Evolutionary conservation across 176 grass and related monocot species (phyloP).

Genomic region (Rhynchospora breviuscula): DNA sequence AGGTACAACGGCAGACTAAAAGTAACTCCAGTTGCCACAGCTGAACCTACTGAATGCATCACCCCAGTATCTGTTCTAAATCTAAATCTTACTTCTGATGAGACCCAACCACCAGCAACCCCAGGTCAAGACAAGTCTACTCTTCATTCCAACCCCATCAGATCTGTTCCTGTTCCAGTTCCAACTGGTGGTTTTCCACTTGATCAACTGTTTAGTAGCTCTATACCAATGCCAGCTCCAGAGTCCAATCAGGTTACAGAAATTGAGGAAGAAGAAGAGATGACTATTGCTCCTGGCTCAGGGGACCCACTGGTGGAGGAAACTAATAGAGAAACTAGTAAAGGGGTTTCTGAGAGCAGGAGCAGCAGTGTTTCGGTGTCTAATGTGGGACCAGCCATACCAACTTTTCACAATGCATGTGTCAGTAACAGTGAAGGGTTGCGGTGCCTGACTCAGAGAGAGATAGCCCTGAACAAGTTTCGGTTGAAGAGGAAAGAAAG

Average conservation of each 20-base stretch:
- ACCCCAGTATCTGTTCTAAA: conserved; percentile 34
- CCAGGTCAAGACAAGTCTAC: conserved; percentile 35
- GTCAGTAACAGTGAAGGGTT: conserved; percentile 22
- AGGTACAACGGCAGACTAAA: conserved; percentile 66
- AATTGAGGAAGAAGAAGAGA: conserved; percentile 14
- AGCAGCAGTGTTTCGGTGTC: conserved; percentile 18
- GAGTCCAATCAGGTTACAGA: conserved; percentile 10
- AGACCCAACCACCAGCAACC: conserved; percentile 22
- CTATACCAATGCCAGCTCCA: background rate
- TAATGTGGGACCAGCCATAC: background rate
- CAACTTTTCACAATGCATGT: background rate
- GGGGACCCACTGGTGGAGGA: background rate
- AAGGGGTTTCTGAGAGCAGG: conserved; percentile 9
- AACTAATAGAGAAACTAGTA: background rate
- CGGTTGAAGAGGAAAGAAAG: conserved; percentile 92
- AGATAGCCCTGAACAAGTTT: conserved; percentile 90
- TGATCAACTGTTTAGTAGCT: conserved; percentile 33
- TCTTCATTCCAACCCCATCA: conserved; percentile 43
- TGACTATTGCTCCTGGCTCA: background rate
- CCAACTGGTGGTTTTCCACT: conserved; percentile 55
- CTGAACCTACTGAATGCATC: conserved; percentile 28
- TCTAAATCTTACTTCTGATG: conserved; percentile 14
- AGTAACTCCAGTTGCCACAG: conserved; percentile 18
- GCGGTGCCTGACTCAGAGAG: conserved; percentile 47
- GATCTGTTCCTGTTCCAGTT: conserved; percentile 57